phyloP scores from a whole-genome alignment of 176 grass and related monocot species.

The Oryza longistaminata region DNA sequence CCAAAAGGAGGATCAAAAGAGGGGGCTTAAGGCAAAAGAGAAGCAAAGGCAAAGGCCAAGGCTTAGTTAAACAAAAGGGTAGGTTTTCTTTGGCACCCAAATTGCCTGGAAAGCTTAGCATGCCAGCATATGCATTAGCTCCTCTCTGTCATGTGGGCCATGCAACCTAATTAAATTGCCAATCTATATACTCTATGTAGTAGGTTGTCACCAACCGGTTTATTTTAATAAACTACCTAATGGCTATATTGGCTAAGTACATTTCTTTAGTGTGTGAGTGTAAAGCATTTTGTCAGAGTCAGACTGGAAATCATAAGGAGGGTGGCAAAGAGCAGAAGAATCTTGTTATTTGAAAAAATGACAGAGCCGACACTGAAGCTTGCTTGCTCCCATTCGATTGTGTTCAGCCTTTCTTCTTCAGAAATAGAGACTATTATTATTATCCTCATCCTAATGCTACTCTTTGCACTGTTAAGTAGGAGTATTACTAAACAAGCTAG shows the following conservation, averaged over 20 bases:
- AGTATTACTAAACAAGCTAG: background rate
- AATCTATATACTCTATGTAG: background rate
- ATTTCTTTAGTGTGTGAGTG: constrained; percentile 1
- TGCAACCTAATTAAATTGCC: background rate
- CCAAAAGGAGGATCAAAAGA: constrained; percentile 36
- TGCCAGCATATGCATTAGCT: constrained; percentile 32
- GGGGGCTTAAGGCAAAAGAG: constrained; percentile 39
- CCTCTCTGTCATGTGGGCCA: background rate
- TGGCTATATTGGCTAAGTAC: constrained; percentile 4
- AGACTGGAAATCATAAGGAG: constrained; percentile 37
- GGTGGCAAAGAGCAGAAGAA: constrained; percentile 37
- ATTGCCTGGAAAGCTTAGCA: constrained; percentile 57
- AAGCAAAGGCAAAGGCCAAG: constrained; percentile 48
- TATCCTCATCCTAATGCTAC: constrained; percentile 2
- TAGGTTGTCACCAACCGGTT: constrained; percentile 23
- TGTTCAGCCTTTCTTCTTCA: background rate
- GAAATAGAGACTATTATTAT: background rate
- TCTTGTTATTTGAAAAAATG: constrained; percentile 31
- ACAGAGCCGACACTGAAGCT: constrained; percentile 15
- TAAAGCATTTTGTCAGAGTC: constrained; percentile 31
- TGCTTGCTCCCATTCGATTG: constrained; percentile 5
- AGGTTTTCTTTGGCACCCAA: constrained; percentile 41
- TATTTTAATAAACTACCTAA: constrained; percentile 22
- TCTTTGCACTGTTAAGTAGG: background rate
- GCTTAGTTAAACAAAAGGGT: constrained; percentile 36